Evolutionary conservation across 257 asterid species (phyloP), one percentile per base, ranked within the genome.

Genomic region (Mitragyna speciosa): DNA sequence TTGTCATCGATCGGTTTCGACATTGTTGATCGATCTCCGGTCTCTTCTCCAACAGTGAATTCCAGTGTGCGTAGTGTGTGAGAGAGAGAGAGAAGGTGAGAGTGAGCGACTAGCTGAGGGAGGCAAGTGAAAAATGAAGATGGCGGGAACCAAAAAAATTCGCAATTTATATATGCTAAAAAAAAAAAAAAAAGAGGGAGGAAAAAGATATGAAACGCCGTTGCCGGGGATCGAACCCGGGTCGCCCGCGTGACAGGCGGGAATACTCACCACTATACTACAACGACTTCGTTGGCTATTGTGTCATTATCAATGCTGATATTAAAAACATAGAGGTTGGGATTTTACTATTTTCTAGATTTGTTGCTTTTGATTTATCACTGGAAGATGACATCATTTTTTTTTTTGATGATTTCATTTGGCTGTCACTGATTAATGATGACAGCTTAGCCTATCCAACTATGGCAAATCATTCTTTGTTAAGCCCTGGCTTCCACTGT

Each of bases 191-290:
- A 7, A 16, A 2, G 33, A 24, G 36, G 7, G 0, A 0, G 4
- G 1, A 10, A 41, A 41, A 20, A 19, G 20, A 19, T 2, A 8
- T 1, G 4, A 20, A 2, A 31, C 80, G 80, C 80, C 80, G 80
- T 76, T 76, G 80, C 80, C 80, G 91, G 91, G 89, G 88, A 89
- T 89, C 89, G 85, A 89, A 89, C 87, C 85, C 84, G 85, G 89
- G 91, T 89, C 91, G 81, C 84, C 87, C 89, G 87, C 81, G 89
- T 89, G 92, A 86, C 89, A 89, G 85, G 89, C 84, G 87, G 88
- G 88, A 76, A 87, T 89, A 89, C 89, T 85, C 10, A 87, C 88
- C 90, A 84, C 93, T 89, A 86, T 89, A 89, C 90, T 89, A 86
- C 89, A 86, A 86, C 89, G 91, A 89, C 90, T 47, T 82, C 48